A percentile compares a stretch with the other conserved stretches of the same genome.
Evolutionary conservation across 2,329 filamentous ascomycete species (phyloP).

Genomic region (Grosmannia clavigera): DNA sequence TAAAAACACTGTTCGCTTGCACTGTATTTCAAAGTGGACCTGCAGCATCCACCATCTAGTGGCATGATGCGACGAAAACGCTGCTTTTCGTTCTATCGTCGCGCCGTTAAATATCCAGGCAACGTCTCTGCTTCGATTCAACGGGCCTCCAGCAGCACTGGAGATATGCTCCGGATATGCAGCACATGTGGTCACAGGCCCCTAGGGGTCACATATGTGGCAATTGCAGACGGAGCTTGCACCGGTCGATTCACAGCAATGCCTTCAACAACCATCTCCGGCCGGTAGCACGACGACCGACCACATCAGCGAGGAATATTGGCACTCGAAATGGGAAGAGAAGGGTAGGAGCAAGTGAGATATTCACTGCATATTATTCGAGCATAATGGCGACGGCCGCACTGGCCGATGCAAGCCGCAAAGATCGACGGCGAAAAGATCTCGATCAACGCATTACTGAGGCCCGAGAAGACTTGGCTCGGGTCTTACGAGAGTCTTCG

Average conservation of each 20-base stretch:
- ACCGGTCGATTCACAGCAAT: conserved; percentile 1
- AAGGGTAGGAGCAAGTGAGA: conserved; percentile 36
- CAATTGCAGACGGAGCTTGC: conserved; percentile 49
- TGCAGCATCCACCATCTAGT: not conserved
- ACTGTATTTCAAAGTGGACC: not conserved
- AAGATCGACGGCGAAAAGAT: conserved; percentile 43
- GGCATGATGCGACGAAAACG: conserved; percentile 9
- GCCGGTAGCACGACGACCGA: conserved; percentile 29
- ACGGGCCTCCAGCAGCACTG: not conserved
- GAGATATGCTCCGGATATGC: conserved; percentile 41
- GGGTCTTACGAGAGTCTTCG: conserved; percentile 5
- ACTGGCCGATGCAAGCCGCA: conserved; percentile 46
- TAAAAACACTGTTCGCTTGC: not conserved
- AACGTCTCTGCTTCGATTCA: not conserved
- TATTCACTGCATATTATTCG: conserved; percentile 56
- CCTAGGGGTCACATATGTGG: conserved; percentile 52
- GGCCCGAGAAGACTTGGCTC: conserved; percentile 23
- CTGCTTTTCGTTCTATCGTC: not conserved
- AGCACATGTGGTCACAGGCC: conserved; percentile 55
- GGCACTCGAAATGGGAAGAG: conserved; percentile 28
- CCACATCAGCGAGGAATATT: conserved; percentile 21
- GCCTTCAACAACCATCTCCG: conserved; percentile 21
- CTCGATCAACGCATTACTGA: conserved; percentile 50
- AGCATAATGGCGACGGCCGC: conserved; percentile 54
- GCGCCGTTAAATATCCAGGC: not conserved